Conservation (phyloP, 2,329 filamentous ascomycete genomes). For the Mycosphaerelloides madeirae region DNA sequence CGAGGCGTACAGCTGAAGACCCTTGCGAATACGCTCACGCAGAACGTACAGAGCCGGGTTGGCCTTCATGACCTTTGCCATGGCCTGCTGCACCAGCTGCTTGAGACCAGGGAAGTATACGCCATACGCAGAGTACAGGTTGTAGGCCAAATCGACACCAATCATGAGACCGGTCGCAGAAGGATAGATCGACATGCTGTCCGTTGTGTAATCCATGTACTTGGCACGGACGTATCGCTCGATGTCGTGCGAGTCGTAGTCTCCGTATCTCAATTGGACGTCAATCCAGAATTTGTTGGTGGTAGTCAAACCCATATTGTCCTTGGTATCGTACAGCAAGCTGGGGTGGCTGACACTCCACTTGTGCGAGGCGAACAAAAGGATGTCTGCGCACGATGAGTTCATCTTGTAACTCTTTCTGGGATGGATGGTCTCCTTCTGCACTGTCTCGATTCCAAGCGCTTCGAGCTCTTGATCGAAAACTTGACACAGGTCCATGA, state of each 20-base stretch:
- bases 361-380: constrained; percentile 95
- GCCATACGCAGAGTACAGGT: constrained; percentile 94
- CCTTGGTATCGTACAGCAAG: constrained; percentile 91
- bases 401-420: constrained; percentile 99
- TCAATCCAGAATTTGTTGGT: constrained; percentile 99
- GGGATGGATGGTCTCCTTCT: constrained; percentile 98
- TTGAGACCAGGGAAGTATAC: constrained; percentile 99
- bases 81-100: constrained; percentile 90
- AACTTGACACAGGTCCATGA: constrained; percentile 98
- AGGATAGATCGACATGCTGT: constrained; percentile 97
- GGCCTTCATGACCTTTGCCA: constrained; percentile 99
- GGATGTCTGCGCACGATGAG: constrained; percentile 94
- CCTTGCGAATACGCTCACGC: constrained; percentile 96
- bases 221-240: constrained; percentile 96
- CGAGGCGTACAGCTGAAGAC: constrained; percentile 93
- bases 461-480: constrained; percentile 97
- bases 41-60: constrained; percentile 95
- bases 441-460: constrained; percentile 91
- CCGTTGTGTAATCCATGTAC: constrained; percentile 97
- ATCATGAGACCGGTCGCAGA: constrained; percentile 97
- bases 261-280: constrained; percentile 91
- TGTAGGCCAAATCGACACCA: constrained; percentile 95
- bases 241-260: constrained; percentile 98
- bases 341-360: constrained; percentile 97
- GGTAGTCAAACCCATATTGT: constrained; percentile 85